A percentile compares a stretch with the other conserved stretches of the same genome.
Evolutionary conservation across 345 rosid species (phyloP).

Genomic region (Excoecaria cochinchinensis): DNA sequence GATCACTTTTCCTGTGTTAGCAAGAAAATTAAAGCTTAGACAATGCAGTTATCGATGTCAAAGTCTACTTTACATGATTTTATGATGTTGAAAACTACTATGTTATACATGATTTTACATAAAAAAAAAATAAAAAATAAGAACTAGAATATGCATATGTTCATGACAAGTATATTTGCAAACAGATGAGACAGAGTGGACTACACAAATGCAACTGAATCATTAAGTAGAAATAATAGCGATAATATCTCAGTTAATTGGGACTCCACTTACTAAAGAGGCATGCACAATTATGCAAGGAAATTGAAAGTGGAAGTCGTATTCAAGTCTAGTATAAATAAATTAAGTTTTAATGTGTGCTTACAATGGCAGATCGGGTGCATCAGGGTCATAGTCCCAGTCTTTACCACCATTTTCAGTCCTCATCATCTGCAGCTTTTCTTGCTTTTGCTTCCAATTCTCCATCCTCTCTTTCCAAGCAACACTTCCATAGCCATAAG

Average conservation of each 20-base stretch:
- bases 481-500: constrained; percentile 53
- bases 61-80: background rate
- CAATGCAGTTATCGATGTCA: background rate
- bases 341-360: constrained; percentile 3
- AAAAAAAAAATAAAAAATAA: background rate
- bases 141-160: background rate
- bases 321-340: background rate
- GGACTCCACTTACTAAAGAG: background rate
- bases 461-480: constrained; percentile 64
- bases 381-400: constrained; percentile 38
- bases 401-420: constrained; percentile 32
- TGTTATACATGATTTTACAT: background rate
- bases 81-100: background rate
- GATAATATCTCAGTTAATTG: background rate
- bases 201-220: no score
- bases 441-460: constrained; percentile 40
- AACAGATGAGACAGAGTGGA: background rate
- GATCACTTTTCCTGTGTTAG: background rate
- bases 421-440: constrained; percentile 30
- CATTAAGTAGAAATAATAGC: background rate
- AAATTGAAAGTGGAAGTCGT: background rate
- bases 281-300: background rate
- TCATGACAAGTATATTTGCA: background rate
- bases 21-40: background rate
- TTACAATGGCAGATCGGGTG: constrained; percentile 47